Conservation (phyloP, 2,329 filamentous ascomycete genomes). For the Cryphonectria japonica region DNA sequence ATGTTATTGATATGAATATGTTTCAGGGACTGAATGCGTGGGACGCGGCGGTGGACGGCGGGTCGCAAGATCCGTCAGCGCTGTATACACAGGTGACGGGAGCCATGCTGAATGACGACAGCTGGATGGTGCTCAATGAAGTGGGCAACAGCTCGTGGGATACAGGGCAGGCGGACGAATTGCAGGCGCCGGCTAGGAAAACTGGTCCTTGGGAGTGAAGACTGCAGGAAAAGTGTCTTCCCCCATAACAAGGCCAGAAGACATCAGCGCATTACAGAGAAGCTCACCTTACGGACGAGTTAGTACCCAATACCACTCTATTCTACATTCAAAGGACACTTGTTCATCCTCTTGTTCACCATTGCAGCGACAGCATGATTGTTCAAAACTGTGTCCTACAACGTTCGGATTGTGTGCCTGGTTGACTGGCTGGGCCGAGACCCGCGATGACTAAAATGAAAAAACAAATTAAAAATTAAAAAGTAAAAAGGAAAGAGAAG, state of each 20-base stretch:
- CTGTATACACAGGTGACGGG: constrained; percentile 22
- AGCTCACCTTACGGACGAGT: background rate
- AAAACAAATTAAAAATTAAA: too few species aligned
- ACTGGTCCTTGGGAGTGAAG: background rate
- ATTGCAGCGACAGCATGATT: background rate
- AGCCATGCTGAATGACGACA: constrained; percentile 25
- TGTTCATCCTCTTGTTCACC: too few species aligned
- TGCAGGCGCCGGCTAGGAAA: constrained; percentile 9
- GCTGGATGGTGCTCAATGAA: constrained; percentile 28
- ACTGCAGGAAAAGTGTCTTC: background rate
- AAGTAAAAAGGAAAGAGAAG: too few species aligned
- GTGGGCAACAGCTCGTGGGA: background rate
- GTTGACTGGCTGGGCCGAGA: too few species aligned
- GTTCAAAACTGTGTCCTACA: too few species aligned
- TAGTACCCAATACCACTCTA: background rate
- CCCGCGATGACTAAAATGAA: too few species aligned
- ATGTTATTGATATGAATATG: constrained; percentile 10
- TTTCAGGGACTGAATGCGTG: constrained; percentile 23
- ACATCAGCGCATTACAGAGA: background rate
- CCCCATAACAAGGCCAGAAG: background rate
- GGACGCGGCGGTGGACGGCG: constrained; percentile 11
- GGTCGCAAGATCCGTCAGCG: constrained; percentile 11
- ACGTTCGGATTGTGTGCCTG: too few species aligned
- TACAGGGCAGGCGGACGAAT: constrained; percentile 14
- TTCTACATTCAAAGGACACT: background rate